Evolutionary conservation across 202 grass and related monocot genomes (phyloP).

Genomic region (Zoysia matrella): DNA sequence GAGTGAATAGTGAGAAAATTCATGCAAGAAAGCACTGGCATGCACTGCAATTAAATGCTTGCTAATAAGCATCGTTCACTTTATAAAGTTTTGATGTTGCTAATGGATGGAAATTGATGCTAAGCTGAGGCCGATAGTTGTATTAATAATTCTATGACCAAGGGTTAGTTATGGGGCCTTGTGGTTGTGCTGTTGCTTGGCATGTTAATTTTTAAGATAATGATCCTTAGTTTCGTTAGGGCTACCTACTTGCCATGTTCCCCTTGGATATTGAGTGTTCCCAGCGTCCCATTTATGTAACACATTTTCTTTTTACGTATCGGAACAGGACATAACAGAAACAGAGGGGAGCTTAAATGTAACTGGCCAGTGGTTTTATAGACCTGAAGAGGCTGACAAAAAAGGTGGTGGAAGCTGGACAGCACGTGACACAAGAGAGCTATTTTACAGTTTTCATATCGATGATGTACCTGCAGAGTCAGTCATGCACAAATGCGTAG

Average conservation of each 20-base stretch:
- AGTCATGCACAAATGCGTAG: constrained; percentile 97
- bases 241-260: not conserved
- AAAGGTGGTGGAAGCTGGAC: constrained; percentile 85
- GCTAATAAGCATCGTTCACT: constrained; percentile 9
- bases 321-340: constrained; percentile 77
- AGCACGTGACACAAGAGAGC: constrained; percentile 81
- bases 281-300: constrained; percentile 6
- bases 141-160: constrained; percentile 6
- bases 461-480: constrained; percentile 95
- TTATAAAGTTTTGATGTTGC: not conserved
- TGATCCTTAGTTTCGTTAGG: constrained; percentile 14
- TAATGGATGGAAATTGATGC: constrained; percentile 21
- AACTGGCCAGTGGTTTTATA: constrained; percentile 98
- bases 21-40: not conserved
- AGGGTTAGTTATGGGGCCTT: not conserved
- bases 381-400: constrained; percentile 94
- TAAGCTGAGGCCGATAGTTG: constrained; percentile 27
- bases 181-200: constrained; percentile 19
- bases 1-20: constrained; percentile 1
- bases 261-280: constrained; percentile 17
- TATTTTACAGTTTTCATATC: constrained; percentile 96
- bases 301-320: constrained; percentile 24
- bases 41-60: not conserved
- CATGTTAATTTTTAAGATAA: constrained; percentile 1
- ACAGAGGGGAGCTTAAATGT: constrained; percentile 67